Evolutionary conservation across 192 early-diverging fungal genomes (phyloP).

Genomic region (Coemansia sp.): DNA sequence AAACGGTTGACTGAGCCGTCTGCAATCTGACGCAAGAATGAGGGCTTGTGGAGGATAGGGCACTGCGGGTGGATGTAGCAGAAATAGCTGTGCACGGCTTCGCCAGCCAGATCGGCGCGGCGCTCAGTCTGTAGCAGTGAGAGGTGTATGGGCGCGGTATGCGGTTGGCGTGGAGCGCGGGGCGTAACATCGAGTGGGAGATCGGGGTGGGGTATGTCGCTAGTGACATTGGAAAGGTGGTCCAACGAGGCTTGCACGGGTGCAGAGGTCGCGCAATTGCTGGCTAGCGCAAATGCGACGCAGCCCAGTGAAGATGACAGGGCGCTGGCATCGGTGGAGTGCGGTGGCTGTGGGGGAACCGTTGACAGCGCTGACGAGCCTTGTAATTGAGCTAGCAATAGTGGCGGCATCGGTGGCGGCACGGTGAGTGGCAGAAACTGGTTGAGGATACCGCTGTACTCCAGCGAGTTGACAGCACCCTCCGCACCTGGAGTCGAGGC

Average conservation of each 20-base stretch:
- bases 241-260: conserved; percentile 36
- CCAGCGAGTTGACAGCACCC: background rate
- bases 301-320: conserved; percentile 41
- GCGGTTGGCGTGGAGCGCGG: no score
- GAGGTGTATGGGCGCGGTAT: conserved; percentile 18
- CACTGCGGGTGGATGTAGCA: conserved; percentile 50
- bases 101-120: conserved; percentile 22
- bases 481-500: background rate
- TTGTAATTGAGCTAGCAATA: conserved; percentile 17
- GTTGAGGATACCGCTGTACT: conserved; percentile 11
- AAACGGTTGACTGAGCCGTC: conserved; percentile 47
- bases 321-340: conserved; percentile 7
- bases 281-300: conserved; percentile 42
- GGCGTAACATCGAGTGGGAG: background rate
- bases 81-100: conserved; percentile 48
- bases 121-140: conserved; percentile 40
- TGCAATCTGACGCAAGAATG: conserved; percentile 36
- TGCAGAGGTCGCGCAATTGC: conserved; percentile 16
- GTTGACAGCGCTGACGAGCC: background rate
- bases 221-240: conserved; percentile 37
- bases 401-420: conserved; percentile 30
- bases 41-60: conserved; percentile 53
- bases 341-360: background rate
- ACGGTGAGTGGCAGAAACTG: conserved; percentile 21
- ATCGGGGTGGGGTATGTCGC: conserved; percentile 21